Percentiles rank a stretch among this genome's conserved stretches.
Conservation (phyloP, 352 stramenopile genomes). For the Paralagenidium karlingii region DNA sequence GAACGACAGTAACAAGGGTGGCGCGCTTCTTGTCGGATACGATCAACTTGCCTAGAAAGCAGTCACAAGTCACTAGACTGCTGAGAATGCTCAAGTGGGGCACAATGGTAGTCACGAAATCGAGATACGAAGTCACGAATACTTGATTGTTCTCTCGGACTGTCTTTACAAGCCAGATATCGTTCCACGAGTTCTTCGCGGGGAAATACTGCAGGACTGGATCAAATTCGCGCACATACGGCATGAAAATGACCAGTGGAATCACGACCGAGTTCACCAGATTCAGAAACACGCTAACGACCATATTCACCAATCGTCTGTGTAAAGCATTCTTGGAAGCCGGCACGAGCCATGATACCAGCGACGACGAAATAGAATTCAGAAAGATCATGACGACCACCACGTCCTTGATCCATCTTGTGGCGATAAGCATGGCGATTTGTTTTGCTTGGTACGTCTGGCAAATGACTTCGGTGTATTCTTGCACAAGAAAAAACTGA, state of each 20-base stretch:
- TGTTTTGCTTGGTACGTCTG: constrained; percentile 27
- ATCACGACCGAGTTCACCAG: constrained; percentile 12
- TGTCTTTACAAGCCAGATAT: constrained; percentile 23
- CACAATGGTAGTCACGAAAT: constrained; percentile 14
- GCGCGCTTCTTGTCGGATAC: no score
- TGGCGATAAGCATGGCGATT: constrained; percentile 22
- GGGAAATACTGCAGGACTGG: constrained; percentile 19
- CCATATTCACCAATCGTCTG: no score
- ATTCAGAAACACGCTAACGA: constrained; percentile 18
- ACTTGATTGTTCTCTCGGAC: constrained; percentile 29
- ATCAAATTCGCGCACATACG: constrained; percentile 18
- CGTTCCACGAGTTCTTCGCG: no score
- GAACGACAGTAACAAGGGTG: no score
- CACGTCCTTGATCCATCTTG: constrained; percentile 31
- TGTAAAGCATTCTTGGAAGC: no score
- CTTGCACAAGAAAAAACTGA: constrained; percentile 12
- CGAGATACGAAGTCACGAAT: constrained; percentile 13
- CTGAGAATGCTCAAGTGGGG: constrained; percentile 23
- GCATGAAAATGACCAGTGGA: constrained; percentile 19
- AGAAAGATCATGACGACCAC: constrained; percentile 24
- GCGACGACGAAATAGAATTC: constrained; percentile 18
- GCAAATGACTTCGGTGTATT: constrained; percentile 25
- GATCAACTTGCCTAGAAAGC: no score
- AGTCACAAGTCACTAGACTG: no score
- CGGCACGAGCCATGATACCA: no score